Evolutionary conservation across 768 basidiomycete genomes (phyloP), one percentile per base, ranked within the genome.

Genomic region (Lactifluus echinatus): DNA sequence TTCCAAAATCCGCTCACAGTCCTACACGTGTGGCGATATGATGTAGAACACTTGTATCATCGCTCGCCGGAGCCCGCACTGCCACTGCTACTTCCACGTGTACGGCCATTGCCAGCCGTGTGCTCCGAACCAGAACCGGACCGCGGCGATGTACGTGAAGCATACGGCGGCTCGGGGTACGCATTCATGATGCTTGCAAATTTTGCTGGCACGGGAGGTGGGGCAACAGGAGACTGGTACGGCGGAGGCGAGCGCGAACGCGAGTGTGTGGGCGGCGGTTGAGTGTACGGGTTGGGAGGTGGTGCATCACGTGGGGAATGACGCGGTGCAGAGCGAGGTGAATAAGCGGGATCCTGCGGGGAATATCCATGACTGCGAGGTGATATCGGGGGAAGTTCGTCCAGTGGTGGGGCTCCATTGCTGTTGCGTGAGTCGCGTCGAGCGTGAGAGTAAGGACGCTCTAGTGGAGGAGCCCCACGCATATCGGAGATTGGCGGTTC

Each of bases 141-240:
- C 29, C 64, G 64, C 7, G 68, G 59, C 15, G 66, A 64, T 11
- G 66, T 60, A 23, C 58, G 58, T 8, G 58, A 59, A 17, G 63
- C 60, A 34, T 53, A 60, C 12, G 70, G 66, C 29, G 69, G 67
- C 1, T 72, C 67, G 8, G 81, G 76, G 66, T 84, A 85, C n/a
- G 83, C 83, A 63, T 83, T 80, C 83, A 87, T 81, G 61, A 87
- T 84, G 57, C 78, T 81, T 33, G 82, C 85, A 66, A 85, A 79
- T 52, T 82, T 78, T 26, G 82, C 72, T 2, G 81, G 76, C 8
- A 78, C 71, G 0, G 73, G 62, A 21, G 67, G 69, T 23, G 70
- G 63, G 31, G 66, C 54, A 29, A 68, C 37, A 26, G 68, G 55
- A 48, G 65, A 53, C 29, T 63, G 64, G 36, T 67, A 67, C 39